phyloP scores from a whole-genome alignment of 2,329 filamentous ascomycete genomes.

The Sporothrix pseudoabietina region DNA sequence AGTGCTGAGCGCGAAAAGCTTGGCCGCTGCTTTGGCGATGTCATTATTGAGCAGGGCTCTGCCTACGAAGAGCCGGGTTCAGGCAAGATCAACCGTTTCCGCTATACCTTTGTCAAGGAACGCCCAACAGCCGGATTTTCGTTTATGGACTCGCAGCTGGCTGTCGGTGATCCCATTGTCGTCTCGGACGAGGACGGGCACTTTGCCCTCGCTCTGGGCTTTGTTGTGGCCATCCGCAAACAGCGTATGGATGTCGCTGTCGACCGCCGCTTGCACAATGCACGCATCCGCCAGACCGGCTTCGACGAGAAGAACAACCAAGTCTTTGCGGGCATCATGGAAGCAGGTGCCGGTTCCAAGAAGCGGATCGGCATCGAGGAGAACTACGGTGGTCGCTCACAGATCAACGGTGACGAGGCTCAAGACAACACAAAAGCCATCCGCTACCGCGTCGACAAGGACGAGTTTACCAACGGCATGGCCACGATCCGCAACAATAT shows the following conservation, averaged over 20 bases:
- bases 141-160: constrained; percentile 88
- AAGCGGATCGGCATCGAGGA: constrained; percentile 16
- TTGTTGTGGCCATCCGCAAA: constrained; percentile 75
- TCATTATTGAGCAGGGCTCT: constrained; percentile 79
- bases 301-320: constrained; percentile 81
- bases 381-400: constrained; percentile 10
- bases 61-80: constrained; percentile 68
- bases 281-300: constrained; percentile 70
- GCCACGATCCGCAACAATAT: constrained; percentile 92
- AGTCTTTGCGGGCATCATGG: constrained; percentile 88
- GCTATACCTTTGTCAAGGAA: constrained; percentile 81
- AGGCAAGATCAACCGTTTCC: constrained; percentile 87
- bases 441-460: constrained; percentile 88
- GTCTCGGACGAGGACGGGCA: constrained; percentile 94
- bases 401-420: too few species aligned
- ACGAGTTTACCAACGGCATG: constrained; percentile 98
- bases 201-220: constrained; percentile 92
- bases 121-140: constrained; percentile 64
- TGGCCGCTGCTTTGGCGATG: constrained; percentile 85
- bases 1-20: constrained; percentile 85
- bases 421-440: constrained; percentile 50
- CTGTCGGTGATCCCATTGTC: constrained; percentile 88
- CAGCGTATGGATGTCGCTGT: constrained; percentile 83
- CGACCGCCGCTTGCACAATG: constrained; percentile 85
- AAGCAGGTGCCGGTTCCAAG: constrained; percentile 46